Base-by-base conservation (phyloP, 2,329 filamentous ascomycete genomes). In the Neonectria hederae region DNA sequence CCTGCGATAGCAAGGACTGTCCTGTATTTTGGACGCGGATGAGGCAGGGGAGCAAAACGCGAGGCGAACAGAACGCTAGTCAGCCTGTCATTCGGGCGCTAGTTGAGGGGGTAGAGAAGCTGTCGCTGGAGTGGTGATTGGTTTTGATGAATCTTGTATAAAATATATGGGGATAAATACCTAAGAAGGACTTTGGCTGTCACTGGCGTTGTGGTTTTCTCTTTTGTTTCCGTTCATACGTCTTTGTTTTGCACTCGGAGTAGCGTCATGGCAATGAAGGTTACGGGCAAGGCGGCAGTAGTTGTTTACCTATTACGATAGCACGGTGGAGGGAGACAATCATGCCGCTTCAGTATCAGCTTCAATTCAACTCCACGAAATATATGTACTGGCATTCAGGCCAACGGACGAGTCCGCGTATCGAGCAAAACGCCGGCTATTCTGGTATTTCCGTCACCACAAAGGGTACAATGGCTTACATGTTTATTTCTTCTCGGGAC, bases 1-100 rank as follows among this genome's bases (percentile, higher is more conserved):
- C 80, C 43, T 99, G 96, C 75, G 93, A 97, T 75, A 97, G 92
- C 77, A 89, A 92, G 76, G 95, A 97, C 79, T 99, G 96, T 75
- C 92, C 94, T 0, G 93, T 97, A 0, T 98, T 97, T 71, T 98
- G 97, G 79, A 90, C 90, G 32, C 81, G 93, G 14, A 85, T 88
- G 57, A 91, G 89, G 76, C 89, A 92, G 75, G 78, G 77, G 22
- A 83, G 84, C 10, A 83, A 79, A 69, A 76, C 83, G 49, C 74
- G 77, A 38, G 76, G 76, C 3, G 82, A 84, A 73, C 81, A 75
- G 70, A 70, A 59, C 10, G 55, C 67, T 11, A 67, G 70, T 19
- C 72, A 69, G 19, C 79, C 80, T 2, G 76, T 76, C 5, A 78
- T 82, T 32, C 54, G 70, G 21, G 71, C 74, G 17, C 59, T 82